A percentile compares a stretch with the other conserved stretches of the same genome.
phyloP scores from a whole-genome alignment of 106 monocot genomes.

The Dactylorhiza incarnata region DNA sequence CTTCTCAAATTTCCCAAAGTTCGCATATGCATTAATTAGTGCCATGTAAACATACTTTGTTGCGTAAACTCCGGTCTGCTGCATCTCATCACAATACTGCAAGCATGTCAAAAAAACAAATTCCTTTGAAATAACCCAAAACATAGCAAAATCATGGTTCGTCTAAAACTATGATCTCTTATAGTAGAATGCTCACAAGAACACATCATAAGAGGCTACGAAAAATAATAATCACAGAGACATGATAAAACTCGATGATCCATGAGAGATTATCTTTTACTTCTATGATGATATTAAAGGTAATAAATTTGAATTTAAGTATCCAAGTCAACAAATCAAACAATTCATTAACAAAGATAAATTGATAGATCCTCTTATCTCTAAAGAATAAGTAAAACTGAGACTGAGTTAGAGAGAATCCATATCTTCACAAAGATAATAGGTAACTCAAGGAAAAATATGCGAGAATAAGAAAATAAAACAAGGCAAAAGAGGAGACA shows the following conservation, averaged over 20 bases:
- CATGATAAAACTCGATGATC: neutral
- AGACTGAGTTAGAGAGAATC: too few relatives aligned
- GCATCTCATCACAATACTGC: constrained; percentile 68
- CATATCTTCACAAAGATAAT: too few relatives aligned
- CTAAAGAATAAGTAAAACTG: too few relatives aligned
- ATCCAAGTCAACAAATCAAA: neutral
- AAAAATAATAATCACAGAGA: neutral
- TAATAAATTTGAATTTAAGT: neutral
- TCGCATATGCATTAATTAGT: constrained; percentile 77
- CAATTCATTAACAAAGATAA: neutral
- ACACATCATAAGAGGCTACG: neutral
- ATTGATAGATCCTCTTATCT: too few relatives aligned
- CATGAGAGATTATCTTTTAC: neutral
- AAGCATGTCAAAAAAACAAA: constrained; percentile 2
- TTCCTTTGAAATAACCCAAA: neutral
- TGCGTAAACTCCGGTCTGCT: constrained; percentile 28
- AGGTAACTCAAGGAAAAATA: too few relatives aligned
- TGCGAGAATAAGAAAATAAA: too few relatives aligned
- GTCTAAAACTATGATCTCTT: neutral
- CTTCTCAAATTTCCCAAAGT: constrained; percentile 69
- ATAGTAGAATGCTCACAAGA: neutral
- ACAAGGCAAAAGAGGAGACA: too few relatives aligned
- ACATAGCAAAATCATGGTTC: neutral
- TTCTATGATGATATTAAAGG: neutral
- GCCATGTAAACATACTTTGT: constrained; percentile 60